Evolutionary conservation across 768 basidiomycete genomes (phyloP).

Genomic region (Russula dissimulans): DNA sequence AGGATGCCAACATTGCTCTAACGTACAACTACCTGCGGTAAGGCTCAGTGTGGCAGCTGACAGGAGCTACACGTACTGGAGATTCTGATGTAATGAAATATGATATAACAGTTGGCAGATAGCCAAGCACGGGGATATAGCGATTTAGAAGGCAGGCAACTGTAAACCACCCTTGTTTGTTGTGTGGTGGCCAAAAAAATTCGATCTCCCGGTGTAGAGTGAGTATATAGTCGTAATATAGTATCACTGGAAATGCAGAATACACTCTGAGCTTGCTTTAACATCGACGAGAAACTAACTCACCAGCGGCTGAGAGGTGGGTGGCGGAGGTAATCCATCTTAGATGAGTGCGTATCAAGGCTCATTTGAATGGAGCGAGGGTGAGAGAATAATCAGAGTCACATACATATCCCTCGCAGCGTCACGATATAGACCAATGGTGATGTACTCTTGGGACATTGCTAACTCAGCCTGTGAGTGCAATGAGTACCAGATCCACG

Average conservation of each 20-base stretch:
- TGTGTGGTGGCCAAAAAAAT: conserved; percentile 33
- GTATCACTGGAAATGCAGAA: conserved; percentile 17
- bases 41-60: background rate
- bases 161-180: conserved; percentile 31
- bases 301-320: background rate
- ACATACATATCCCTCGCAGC: no score
- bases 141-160: conserved; percentile 42
- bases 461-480: no score
- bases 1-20: background rate
- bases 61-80: background rate
- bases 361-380: no score
- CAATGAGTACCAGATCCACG: no score
- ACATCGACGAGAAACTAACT: background rate
- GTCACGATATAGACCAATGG: no score
- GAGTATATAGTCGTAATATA: conserved; percentile 27
- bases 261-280: background rate
- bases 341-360: no score
- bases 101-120: conserved; percentile 20
- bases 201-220: conserved; percentile 31
- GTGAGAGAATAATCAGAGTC: no score
- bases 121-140: conserved; percentile 37
- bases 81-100: conserved; percentile 11
- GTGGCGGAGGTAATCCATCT: conserved; percentile 2
- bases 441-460: no score
- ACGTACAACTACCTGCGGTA: background rate